Base-by-base conservation (phyloP, 768 basidiomycete genomes). In the Rhizopogon vesiculosus region DNA sequence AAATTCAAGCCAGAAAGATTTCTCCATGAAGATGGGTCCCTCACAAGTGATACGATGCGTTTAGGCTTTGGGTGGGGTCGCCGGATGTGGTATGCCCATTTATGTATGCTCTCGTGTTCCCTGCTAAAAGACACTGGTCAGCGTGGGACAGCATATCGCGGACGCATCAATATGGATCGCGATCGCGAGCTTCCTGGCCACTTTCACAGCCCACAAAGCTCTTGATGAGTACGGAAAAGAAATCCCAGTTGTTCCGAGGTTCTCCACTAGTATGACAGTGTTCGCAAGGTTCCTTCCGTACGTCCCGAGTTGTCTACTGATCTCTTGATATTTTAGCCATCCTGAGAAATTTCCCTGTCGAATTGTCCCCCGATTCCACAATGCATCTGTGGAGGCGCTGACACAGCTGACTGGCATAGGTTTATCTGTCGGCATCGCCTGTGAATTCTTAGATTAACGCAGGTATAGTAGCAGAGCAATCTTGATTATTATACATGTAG, bases 1-100 rank as follows among this genome's bases (percentile, higher is more conserved):
- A 51, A 42, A 8, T 72, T 74, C 60, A 65, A 62, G 39, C 72
- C 69, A 5, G 71, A 72, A 51, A 61, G 72, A n/a, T 72, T 64
- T 52, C 48, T 72, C 6, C 45, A 52, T 22, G 53, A 54, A 13
- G 69, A 51, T 18, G 50, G 50, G n/a, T 18, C 33, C 15, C 33
- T 51, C 3, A 51, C 29, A 4, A 38, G 28, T 19, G 50, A 51
- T 18, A 51, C 50, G 9, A 38, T 51, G 29, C 16, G 6, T 18
- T 40, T 25, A 13, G 25, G 22, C 13, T 51, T 40, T 40, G 50
- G 50, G 1, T 51, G 35, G 25, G 43, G 41, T 16, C 44, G 54
- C n/a, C 46, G 58, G 59, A 19, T 18, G 5, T 51, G 50, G 45
- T 48, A 22, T 9, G 45, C 25, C 25, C 4, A 28, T 38, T 38